Conservation (phyloP, 352 stramenopile species). For the Phytophthora quininea region DNA sequence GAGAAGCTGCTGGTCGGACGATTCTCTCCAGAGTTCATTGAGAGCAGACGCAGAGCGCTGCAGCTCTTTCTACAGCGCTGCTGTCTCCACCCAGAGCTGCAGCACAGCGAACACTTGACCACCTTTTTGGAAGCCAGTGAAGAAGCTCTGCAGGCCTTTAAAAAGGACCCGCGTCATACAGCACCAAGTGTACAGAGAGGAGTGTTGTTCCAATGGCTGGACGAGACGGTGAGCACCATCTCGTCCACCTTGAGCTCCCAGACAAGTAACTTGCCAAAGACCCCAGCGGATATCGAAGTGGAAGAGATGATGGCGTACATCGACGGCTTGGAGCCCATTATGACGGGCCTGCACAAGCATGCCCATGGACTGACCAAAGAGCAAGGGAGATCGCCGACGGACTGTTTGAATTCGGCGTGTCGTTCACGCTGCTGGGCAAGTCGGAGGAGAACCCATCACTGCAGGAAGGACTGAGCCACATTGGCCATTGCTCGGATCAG, state of each 20-base stretch:
- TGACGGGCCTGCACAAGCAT: constrained; percentile 95
- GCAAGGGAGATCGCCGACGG: constrained; percentile 95
- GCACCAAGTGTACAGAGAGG: constrained; percentile 47
- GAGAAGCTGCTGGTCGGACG: constrained; percentile 96
- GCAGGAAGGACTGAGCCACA: constrained; percentile 90
- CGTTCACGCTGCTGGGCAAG: constrained; percentile 95
- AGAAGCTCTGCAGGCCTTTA: constrained; percentile 69
- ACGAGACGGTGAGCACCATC: constrained; percentile 87
- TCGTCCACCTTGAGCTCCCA: constrained; percentile 70
- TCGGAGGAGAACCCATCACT: constrained; percentile 92
- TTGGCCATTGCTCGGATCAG: constrained; percentile 93
- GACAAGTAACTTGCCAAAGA: constrained; percentile 76
- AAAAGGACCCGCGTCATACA: constrained; percentile 68
- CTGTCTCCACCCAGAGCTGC: constrained; percentile 80
- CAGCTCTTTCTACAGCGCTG: constrained; percentile 85
- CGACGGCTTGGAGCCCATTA: constrained; percentile 94
- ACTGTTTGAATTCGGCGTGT: constrained; percentile 96
- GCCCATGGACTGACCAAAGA: constrained; percentile 93
- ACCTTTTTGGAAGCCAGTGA: constrained; percentile 86
- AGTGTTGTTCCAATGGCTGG: constrained; percentile 87
- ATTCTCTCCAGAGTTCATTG: constrained; percentile 94
- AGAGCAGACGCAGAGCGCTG: constrained; percentile 79
- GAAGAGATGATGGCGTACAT: constrained; percentile 97
- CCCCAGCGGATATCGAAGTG: constrained; percentile 92
- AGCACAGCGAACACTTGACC: constrained; percentile 84